Evolutionary conservation across 352 stramenopile species (phyloP).

Genomic region (Lagenidium sp.): DNA sequence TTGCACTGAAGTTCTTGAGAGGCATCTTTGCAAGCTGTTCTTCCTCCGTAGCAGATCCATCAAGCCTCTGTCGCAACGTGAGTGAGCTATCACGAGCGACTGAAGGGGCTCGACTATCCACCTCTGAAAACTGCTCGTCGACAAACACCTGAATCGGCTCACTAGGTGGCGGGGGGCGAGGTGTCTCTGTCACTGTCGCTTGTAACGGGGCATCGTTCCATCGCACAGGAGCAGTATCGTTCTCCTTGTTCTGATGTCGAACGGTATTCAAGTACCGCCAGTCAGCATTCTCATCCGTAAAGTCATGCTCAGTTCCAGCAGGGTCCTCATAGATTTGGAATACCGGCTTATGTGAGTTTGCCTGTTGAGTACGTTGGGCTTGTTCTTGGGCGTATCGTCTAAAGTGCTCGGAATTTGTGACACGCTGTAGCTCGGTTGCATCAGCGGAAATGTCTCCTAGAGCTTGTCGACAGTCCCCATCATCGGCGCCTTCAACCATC

Average conservation of each 20-base stretch:
- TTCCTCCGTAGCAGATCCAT: slow-evolving; percentile 61
- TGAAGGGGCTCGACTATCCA: slow-evolving; percentile 6
- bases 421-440: slow-evolving; percentile 36
- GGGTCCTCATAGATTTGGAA: slow-evolving; percentile 79
- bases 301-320: slow-evolving; percentile 36
- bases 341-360: slow-evolving; percentile 74
- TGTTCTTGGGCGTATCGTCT: slow-evolving; percentile 52
- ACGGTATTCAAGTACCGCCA: slow-evolving; percentile 59
- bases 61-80: slow-evolving; percentile 63
- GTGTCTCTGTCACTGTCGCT: no score
- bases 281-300: slow-evolving; percentile 44
- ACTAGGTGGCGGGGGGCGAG: neutral
- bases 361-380: slow-evolving; percentile 41
- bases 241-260: slow-evolving; percentile 77
- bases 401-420: slow-evolving; percentile 46
- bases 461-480: slow-evolving; percentile 43
- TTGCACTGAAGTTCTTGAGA: slow-evolving; percentile 57
- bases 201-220: slow-evolving; percentile 32
- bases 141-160: slow-evolving; percentile 70
- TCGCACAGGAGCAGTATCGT: slow-evolving; percentile 32
- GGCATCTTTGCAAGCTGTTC: slow-evolving; percentile 63
- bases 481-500: no score
- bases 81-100: slow-evolving; percentile 34
- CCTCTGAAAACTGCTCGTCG: slow-evolving; percentile 46
- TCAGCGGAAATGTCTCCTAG: slow-evolving; percentile 53